Evolutionary conservation across 768 basidiomycete species (phyloP).

Genomic region (Suillus plorans): DNA sequence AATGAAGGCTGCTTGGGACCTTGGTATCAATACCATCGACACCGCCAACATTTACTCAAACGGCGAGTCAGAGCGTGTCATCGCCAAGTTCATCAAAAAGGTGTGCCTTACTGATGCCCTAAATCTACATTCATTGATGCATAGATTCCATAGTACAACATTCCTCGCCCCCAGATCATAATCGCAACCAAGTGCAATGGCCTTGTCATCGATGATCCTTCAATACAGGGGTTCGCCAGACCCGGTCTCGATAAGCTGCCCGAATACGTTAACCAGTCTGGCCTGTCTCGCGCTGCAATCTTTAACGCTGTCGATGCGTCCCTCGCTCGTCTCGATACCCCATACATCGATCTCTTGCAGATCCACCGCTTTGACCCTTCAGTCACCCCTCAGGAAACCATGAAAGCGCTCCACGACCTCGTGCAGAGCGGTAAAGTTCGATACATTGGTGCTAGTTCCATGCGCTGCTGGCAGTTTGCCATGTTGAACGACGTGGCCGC

Average conservation of each 20-base stretch:
- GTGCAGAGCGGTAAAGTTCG: constrained; percentile 47
- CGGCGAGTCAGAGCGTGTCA: constrained; percentile 37
- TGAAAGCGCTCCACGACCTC: constrained; percentile 52
- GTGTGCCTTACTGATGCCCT: constrained; percentile 13
- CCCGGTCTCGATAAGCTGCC: constrained; percentile 9
- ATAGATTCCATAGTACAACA: constrained; percentile 23
- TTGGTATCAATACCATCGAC: constrained; percentile 41
- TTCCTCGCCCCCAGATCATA: constrained; percentile 33
- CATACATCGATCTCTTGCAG: constrained; percentile 43
- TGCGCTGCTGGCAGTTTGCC: constrained; percentile 47
- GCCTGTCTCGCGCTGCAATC: constrained; percentile 37
- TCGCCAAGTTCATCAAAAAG: constrained; percentile 38
- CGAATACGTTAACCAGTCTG: constrained; percentile 31
- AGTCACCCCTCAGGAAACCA: constrained; percentile 43
- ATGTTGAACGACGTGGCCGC: constrained; percentile 45
- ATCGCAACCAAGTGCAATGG: constrained; percentile 30
- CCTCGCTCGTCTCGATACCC: constrained; percentile 34
- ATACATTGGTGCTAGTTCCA: constrained; percentile 50
- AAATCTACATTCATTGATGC: background rate
- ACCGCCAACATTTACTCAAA: constrained; percentile 39
- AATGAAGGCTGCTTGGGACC: constrained; percentile 39
- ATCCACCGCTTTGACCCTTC: constrained; percentile 42
- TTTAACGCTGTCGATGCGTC: constrained; percentile 40
- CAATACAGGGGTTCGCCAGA: background rate
- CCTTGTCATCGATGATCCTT: constrained; percentile 13